Conservation (phyloP, 306 rosid genomes). For the Vigna unguiculata region DNA sequence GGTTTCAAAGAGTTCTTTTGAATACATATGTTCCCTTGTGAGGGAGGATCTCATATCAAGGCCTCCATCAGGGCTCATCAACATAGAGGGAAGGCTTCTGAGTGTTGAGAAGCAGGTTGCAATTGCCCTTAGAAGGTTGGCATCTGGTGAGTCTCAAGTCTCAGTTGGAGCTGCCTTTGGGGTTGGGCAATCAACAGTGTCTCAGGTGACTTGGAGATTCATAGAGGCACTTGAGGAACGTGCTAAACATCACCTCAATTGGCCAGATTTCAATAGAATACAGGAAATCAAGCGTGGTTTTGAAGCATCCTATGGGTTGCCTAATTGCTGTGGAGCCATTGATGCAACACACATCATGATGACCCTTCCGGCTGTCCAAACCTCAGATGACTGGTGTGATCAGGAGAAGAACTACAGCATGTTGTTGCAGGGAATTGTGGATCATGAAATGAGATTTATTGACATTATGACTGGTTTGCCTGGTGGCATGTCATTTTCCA, state of each 20-base stretch:
- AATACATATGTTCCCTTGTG: conserved; percentile 92
- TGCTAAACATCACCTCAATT: conserved; percentile 76
- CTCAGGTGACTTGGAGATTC: conserved; percentile 99
- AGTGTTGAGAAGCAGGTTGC: conserved; percentile 99
- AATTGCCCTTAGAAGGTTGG: conserved; percentile 90
- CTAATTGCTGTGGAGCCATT: conserved; percentile 90
- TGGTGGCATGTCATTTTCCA: conserved; percentile 83
- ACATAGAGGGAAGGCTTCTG: conserved; percentile 97
- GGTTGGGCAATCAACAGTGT: conserved; percentile 98
- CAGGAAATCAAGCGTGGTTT: conserved; percentile 75
- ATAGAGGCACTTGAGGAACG: conserved; percentile 93
- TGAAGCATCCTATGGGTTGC: conserved; percentile 68
- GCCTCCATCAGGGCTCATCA: conserved; percentile 98
- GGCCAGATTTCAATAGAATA: conserved; percentile 76
- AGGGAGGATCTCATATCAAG: conserved; percentile 95
- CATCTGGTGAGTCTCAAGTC: conserved; percentile 98
- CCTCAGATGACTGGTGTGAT: conserved; percentile 96
- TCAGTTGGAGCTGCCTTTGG: conserved; percentile 97
- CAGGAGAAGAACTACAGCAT: conserved; percentile 89
- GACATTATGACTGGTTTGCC: conserved; percentile 97
- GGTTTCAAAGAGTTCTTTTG: conserved; percentile 82
- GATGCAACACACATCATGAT: conserved; percentile 91
- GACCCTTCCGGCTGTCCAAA: conserved; percentile 94
- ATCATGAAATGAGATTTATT: conserved; percentile 88
- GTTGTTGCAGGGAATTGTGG: conserved; percentile 93